Conservation (phyloP, 306 rosid genomes). For the Pyrus bretschneideri region DNA sequence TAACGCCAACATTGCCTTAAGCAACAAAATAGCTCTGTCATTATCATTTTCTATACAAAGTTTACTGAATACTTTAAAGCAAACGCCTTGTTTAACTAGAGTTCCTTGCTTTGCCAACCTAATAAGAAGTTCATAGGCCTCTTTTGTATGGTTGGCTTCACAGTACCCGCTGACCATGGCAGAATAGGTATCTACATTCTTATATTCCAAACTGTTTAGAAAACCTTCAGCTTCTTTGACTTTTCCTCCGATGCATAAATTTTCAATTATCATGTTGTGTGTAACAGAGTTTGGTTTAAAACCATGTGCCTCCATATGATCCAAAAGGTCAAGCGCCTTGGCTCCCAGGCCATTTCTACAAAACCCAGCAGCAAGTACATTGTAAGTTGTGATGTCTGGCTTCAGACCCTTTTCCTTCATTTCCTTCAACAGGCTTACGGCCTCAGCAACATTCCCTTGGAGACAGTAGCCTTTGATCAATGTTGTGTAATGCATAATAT, state of each 20-base stretch:
- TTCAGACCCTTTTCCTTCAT: slow-evolving; percentile 50
- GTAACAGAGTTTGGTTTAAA: slow-evolving; percentile 44
- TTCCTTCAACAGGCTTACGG: slow-evolving; percentile 37
- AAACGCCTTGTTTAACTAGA: slow-evolving; percentile 26
- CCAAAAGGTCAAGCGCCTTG: slow-evolving; percentile 37
- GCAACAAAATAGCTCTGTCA: slow-evolving; percentile 30
- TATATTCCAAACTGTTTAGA: slow-evolving; percentile 43
- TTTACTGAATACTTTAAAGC: slow-evolving; percentile 42
- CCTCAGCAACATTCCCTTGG: slow-evolving; percentile 34
- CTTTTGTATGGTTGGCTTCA: slow-evolving; percentile 31
- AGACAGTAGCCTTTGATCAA: slow-evolving; percentile 57
- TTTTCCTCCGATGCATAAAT: slow-evolving; percentile 56
- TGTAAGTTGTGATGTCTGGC: slow-evolving; percentile 64
- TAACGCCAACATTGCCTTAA: slow-evolving; percentile 35
- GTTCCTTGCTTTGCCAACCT: slow-evolving; percentile 38
- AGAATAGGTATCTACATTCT: slow-evolving; percentile 46
- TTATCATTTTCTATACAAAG: slow-evolving; percentile 42
- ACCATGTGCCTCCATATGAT: slow-evolving; percentile 47
- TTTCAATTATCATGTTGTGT: slow-evolving; percentile 57
- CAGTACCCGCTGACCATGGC: slow-evolving; percentile 72
- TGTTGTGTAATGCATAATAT: slow-evolving; percentile 71
- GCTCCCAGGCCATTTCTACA: slow-evolving; percentile 42
- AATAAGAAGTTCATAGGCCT: slow-evolving; percentile 47
- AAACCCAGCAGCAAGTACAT: slow-evolving; percentile 63
- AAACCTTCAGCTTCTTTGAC: slow-evolving; percentile 51